Percentiles rank a stretch among this genome's conserved stretches.
Conservation (phyloP, 129 eudicot species). For the Centrapalus pauciflorus region DNA sequence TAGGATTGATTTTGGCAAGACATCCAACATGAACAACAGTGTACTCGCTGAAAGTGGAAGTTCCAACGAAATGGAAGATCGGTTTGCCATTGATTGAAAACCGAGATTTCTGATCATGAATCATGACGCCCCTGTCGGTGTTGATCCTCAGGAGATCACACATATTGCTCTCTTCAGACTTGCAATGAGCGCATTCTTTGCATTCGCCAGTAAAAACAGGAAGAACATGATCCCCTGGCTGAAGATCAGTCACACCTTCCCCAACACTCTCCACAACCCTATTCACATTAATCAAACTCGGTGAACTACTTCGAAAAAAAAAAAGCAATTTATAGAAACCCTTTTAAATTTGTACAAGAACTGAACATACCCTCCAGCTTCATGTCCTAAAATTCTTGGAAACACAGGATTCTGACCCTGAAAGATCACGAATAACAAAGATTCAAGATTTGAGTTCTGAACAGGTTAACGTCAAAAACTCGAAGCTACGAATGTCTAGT, state of each 20-base stretch:
- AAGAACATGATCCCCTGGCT: constrained; percentile 66
- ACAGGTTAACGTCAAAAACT: no score
- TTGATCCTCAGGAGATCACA: constrained; percentile 68
- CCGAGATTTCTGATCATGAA: neutral
- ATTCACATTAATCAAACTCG: neutral
- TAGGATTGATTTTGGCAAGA: constrained; percentile 34
- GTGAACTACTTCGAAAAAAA: neutral
- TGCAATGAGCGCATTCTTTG: no score
- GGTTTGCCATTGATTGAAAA: constrained; percentile 14
- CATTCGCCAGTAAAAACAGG: constrained; percentile 75
- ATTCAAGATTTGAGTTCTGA: neutral
- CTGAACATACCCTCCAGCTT: constrained; percentile 81
- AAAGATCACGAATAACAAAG: neutral
- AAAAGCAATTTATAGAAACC: neutral
- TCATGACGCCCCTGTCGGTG: constrained; percentile 57
- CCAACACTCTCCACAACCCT: constrained; percentile 82
- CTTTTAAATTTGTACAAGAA: neutral
- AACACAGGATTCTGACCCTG: constrained; percentile 80
- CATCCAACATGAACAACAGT: constrained; percentile 57
- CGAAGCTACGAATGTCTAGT: no score
- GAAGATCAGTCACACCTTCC: constrained; percentile 57
- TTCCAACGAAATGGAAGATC: constrained; percentile 55
- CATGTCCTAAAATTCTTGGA: constrained; percentile 83
- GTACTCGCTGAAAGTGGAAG: no score
- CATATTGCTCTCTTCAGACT: no score